These are phyloP conservation scores for Kodamaea anthophila DNA, from an alignment of 1,139 yeast genomes.

Conservation along the genomic window DNA sequence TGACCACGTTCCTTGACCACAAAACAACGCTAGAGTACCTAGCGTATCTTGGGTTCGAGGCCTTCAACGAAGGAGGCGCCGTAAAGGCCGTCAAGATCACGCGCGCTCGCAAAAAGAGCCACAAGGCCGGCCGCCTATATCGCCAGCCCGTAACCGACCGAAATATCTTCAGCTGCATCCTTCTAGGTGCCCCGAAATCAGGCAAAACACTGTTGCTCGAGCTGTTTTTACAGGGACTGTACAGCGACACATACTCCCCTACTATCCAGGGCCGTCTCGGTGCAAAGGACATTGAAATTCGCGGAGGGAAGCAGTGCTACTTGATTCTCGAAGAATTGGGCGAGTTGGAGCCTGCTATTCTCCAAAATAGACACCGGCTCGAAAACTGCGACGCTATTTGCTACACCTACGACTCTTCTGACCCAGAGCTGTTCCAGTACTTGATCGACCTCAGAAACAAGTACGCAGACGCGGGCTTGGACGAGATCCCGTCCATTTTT, in stretches of 20 bases:
- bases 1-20: conserved; percentile 85
- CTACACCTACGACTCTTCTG: conserved; percentile 86
- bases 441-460: conserved; percentile 60
- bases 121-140: conserved; percentile 57
- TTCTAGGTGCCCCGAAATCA: conserved; percentile 77
- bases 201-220: conserved; percentile 83
- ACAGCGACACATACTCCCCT: conserved; percentile 70
- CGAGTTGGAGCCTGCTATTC: conserved; percentile 74
- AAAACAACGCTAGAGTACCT: conserved; percentile 80
- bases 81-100: conserved; percentile 73
- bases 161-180: conserved; percentile 84
- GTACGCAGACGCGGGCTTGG: conserved; percentile 45
- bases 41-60: conserved; percentile 84
- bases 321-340: conserved; percentile 86
- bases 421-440: conserved; percentile 89
- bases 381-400: conserved; percentile 90
- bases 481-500: conserved; percentile 73
- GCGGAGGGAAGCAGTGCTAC: conserved; percentile 94
- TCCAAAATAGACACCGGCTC: conserved; percentile 63
- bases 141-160: conserved; percentile 72
- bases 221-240: conserved; percentile 63
- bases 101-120: conserved; percentile 64
- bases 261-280: conserved; percentile 76
- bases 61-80: conserved; percentile 52
- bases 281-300: conserved; percentile 88